Base-by-base conservation (phyloP, 768 basidiomycete genomes). In the Polyporus arcularius region DNA sequence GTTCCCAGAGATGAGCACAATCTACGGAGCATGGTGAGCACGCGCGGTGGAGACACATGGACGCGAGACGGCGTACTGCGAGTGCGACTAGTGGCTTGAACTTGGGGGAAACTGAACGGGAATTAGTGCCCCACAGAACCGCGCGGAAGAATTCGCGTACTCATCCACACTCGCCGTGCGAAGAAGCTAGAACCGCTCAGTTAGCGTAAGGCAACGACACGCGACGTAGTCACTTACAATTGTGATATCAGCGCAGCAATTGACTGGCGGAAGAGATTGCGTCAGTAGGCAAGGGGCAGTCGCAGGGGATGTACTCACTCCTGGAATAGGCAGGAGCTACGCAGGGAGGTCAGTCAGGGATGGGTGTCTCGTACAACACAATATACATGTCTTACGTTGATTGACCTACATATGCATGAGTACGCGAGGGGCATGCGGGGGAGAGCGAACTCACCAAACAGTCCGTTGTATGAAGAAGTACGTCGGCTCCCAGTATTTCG, bases 291-390 rank as follows among this genome's bases (percentile, higher is more conserved):
- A 46, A 55, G 7, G 7, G 11, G 21, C 16, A 26, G 14, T 18
- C 32, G n/a, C 5, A 21, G 26, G n/a, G 4, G 47, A 40, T 16
- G 31, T 12, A 30, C 57, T 40, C 31, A 58, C 57, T 1, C 21
- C 57, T 14, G 57, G 47, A 32, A 51, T 40, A 41, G 57, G 57
- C 39, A 58, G 30, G 9, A 51, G 7, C 57, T 58, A 30, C 21
- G 46, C 6, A 15, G 15, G 4, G 4, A 31, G 18, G 7, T 51
- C 26, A 42, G 48, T 11, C 4, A 21, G 16, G 11, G 42, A 7
- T 21, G 11, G 10, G 2, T 15, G 11, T 11, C 18, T 28, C 15
- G 9, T 12, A 31, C 11, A 18, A 42, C n/a, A 31, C 43, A 7
- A 28, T n/a, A 14, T 30, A 14, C 35, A 11, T 51, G 43, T 7